Evolutionary conservation across 345 rosid genomes (phyloP), one percentile per base, ranked within the genome.

Genomic region (Syzygium aromaticum): DNA sequence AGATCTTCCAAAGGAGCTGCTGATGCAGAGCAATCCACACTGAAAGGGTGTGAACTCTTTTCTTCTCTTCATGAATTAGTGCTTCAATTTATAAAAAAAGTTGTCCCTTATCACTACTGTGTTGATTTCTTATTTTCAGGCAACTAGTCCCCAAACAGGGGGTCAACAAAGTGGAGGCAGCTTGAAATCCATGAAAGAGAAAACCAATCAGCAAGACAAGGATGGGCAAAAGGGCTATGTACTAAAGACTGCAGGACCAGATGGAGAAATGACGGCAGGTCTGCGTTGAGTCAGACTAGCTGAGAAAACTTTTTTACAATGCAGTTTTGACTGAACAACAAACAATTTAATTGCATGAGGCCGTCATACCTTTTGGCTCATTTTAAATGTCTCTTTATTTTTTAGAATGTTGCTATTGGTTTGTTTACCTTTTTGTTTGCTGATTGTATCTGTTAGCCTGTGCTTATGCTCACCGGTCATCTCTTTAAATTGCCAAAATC

Each of bases 111-210:
- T 53, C 25, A 46, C 61, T 49, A 7, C 17, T 51, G 6, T 22
- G 28, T 78, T 54, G 51, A n/a, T 53, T 89, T 86, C 40, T 54
- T 33, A 84, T 86, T 86, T 84, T 85, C 89, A 97, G 99, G 98
- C 98, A 73, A 89, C 96, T 77, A 96, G 99, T 94, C 99, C 99
- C 85, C 99, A 96, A 89, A 94, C 95, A 38, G 96, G 90, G 73
- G 92, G 90, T 86, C 95, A 94, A 84, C 96, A 92, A 89, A 88
- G 91, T 85, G 96, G 96, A 90, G 97, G 95, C 86, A 95, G 92
- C 92, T 92, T 96, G 90, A 97, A 97, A 89, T 90, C 98, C 49
- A 89, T 94, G 95, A 96, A 94, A 91, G 99, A 97, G 46, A 97
- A 96, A 92, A 88, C 92, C 52, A 88, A 87, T 78, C 90, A 90